Percentiles rank a stretch among this genome's conserved stretches.
phyloP scores from a whole-genome alignment of 2,329 filamentous ascomycete species.

The Xylaria polymorpha region DNA sequence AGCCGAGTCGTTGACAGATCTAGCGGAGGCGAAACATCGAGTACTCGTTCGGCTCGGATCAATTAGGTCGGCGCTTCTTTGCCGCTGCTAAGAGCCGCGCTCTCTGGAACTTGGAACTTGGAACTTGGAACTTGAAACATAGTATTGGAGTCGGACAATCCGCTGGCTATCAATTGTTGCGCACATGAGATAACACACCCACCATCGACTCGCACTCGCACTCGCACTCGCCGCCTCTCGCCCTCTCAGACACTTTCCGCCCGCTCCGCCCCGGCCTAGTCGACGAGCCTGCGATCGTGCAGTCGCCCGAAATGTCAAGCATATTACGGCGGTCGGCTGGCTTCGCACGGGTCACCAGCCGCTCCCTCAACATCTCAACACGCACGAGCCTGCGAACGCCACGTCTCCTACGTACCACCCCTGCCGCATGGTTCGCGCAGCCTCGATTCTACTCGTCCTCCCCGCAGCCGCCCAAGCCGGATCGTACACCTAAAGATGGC shows the following conservation, averaged over 20 bases:
- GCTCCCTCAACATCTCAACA: constrained; percentile 42
- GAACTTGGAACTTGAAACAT: too few species aligned
- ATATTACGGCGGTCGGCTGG: constrained; percentile 49
- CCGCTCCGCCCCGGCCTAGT: constrained; percentile 39
- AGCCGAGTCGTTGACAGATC: constrained; percentile 23
- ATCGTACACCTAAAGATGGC: constrained; percentile 32
- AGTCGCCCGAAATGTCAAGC: constrained; percentile 49
- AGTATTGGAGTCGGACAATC: not conserved
- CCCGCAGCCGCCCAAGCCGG: constrained; percentile 40
- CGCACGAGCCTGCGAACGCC: constrained; percentile 45
- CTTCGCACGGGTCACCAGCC: constrained; percentile 45
- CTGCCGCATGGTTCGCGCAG: constrained; percentile 43
- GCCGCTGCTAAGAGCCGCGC: constrained; percentile 6
- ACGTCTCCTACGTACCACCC: constrained; percentile 42
- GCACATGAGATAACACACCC: constrained; percentile 43
- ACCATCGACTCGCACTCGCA: constrained; percentile 26
- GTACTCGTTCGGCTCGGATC: constrained; percentile 11
- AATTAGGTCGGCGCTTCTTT: constrained; percentile 8
- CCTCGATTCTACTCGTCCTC: constrained; percentile 45
- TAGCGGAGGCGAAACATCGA: constrained; percentile 39
- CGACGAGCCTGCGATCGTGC: constrained; percentile 39
- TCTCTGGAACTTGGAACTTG: too few species aligned
- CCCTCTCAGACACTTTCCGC: constrained; percentile 37
- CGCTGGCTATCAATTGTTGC: constrained; percentile 15
- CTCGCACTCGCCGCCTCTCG: constrained; percentile 19